Conservation (phyloP, 768 basidiomycete genomes). For the Cantharellus cinnabarinus region DNA sequence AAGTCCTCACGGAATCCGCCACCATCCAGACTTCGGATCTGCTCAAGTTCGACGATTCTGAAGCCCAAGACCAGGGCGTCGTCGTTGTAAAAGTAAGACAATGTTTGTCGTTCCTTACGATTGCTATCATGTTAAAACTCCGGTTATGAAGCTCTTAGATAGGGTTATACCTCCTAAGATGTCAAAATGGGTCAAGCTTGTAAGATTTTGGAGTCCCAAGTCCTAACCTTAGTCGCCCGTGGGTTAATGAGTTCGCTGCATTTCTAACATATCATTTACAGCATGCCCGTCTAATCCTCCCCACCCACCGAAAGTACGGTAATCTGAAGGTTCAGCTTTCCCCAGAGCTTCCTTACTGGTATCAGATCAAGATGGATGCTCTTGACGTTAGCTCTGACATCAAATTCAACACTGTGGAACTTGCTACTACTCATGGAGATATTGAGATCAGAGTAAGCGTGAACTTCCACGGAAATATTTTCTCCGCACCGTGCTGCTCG, state of each 20-base stretch:
- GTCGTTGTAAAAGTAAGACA: not conserved
- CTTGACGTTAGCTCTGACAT: not conserved
- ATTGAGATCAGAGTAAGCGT: not conserved
- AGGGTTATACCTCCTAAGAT: not conserved
- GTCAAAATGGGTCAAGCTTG: not conserved
- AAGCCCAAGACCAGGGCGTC: not conserved
- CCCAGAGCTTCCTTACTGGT: not conserved
- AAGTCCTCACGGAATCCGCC: not conserved
- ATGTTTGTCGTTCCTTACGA: not conserved
- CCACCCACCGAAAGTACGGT: not conserved
- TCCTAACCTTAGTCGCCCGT: not conserved
- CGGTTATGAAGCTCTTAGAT: not conserved
- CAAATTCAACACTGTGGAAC: not conserved
- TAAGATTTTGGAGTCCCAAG: not conserved
- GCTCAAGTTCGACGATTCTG: not conserved
- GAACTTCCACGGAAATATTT: not conserved
- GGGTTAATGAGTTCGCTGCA: too few species aligned
- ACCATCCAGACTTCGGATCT: not conserved
- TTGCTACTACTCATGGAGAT: not conserved
- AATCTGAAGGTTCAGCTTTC: not conserved
- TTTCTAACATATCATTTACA: not conserved
- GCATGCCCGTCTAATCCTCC: not conserved
- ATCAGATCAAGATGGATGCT: not conserved
- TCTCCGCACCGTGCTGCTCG: not conserved
- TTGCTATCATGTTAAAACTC: too few species aligned